Evolutionary conservation across 306 rosid species (phyloP), one percentile per base, ranked within the genome.

Genomic region (Trifolium repens): DNA sequence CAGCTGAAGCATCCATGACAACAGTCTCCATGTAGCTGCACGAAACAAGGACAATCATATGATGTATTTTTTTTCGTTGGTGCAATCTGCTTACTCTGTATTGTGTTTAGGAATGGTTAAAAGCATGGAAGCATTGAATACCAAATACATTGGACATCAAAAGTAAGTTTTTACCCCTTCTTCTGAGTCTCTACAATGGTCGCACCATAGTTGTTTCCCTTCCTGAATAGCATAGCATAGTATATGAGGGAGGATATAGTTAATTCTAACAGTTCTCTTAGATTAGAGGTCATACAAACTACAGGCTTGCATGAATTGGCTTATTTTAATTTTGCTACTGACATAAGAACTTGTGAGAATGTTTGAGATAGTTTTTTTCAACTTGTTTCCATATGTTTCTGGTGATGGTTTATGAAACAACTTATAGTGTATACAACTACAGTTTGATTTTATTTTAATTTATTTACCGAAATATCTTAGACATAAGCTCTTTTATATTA

Each of bases 121-220:
- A 44, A 44, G 9, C 50, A 11, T 44, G 50, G 3, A 27, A 55
- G 71, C 49, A 68, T 67, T 8, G 8, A 69, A 60, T 50, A 49
- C 7, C 5, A 6, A 35, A 35, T 35, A 35, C 39, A 35, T 4
- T 35, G 39, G 7, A 4, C 39, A 35, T 47, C 44, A 27, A 4
- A 75, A 22, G 53, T 9, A 67, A 80, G 62, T 5, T 4, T 74
- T 72, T 87, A 92, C 93, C 90, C 24, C 24, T 22, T 86, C 72
- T 78, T 87, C 81, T 81, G 84, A 71, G 91, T 77, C 89, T 87
- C 89, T 39, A 82, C 73, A 50, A 87, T 78, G 85, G 77, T 81
- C 66, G 85, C 32, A 67, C 81, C 87, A 30, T 84, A 82, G 88
- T 71, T 85, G 88, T 42, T 85, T 77, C 93, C 93, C 85, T 93